Evolutionary conservation across 2,329 filamentous ascomycete genomes (phyloP), one percentile per base, ranked within the genome.

Genomic region (Fusarium sp.): DNA sequence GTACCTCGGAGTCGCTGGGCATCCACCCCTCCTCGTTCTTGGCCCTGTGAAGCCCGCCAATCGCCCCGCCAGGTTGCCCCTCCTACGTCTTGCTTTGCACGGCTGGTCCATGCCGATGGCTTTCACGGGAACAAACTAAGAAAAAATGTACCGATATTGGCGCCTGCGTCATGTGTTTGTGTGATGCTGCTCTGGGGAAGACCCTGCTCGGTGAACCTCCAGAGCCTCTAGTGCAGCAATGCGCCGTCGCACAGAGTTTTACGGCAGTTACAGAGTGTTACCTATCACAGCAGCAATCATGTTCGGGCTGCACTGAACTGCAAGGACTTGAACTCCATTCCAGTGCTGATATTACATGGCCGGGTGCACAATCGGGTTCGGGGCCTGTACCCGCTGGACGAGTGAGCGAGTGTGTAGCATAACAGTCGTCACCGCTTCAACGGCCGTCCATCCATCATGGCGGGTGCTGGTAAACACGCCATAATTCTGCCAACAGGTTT

Each of bases 31-130:
- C 66, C 73, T 67, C 60, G 63, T 61, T 59, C 62, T 63, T 67
- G 54, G 52, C 60, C 38, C 47, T 54, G 27, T 20, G 29, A 37
- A 42, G 45, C 64, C 64, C 50, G 52, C 66, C 67, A 66, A 70
- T 70, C 45, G 65, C 72, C 75, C 76, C 73, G 75, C 76, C 65
- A 76, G 76, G 76, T 78, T 78, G 76, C 76, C 76, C 76, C 76
- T 78, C 76, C 76, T 77, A 78, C 76, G 62, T 75, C 69, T 66
- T 52, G 64, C 47, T 66, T 62, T 69, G 62, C 66, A 69, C 62
- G 71, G 67, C 63, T 72, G 34, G 62, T 47, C 57, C 54, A 64
- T 58, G 63, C 47, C 62, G 64, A 72, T 64, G 64, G 67, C 71
- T 64, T 63, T 59, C 24, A 57, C 29, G 56, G 47, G 47, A 54